Base-by-base conservation (phyloP, 768 basidiomycete genomes). In the Fomitopsis pulvina region DNA sequence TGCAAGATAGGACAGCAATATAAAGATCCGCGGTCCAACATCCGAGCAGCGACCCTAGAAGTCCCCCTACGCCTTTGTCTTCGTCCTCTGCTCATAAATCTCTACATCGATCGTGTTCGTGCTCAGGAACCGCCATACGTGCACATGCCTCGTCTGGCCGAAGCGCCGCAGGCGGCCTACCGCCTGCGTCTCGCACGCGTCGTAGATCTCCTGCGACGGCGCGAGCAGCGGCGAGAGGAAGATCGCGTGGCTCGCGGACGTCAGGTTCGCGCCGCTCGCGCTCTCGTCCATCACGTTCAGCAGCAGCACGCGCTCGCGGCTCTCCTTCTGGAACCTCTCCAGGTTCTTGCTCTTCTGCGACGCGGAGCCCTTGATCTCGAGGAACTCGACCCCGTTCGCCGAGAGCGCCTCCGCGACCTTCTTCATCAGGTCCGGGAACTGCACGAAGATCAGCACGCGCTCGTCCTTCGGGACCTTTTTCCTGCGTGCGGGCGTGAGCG, bases 271-370 rank as follows among this genome's bases (percentile, higher is more conserved):
- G 39, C 91, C 91, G 52, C 88, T 89, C n/a, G 91, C 89, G 53
- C 89, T 92, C 67, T 94, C 92, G 66, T 95, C 92, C 81, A 89
- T 92, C 54, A 95, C 87, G 58, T 92, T 92, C 53, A 97, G 70
- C 47, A 97, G 73, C 41, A 97, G 73, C 14, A 93, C 92, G 27
- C 84, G 79, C 57, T 88, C 87, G 50, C 77, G 70, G 60, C 84
- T 80, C 39, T 81, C 73, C 48, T 85, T 81, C 66, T 97, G 94
- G 77, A 94, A 97, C 58, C 75, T 78, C 57, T 90, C 85, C 39
- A 97, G 71, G 50, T 81, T 85, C 60, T 87, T 88, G 66, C 87
- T 90, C 72, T 85, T 87, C 56, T 76, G 71, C 44, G 79, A 75
- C 4, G 88, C 85, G 3, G 79, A 77, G 37, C 92, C 92, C 51